Conservation (phyloP, 768 basidiomycete species). For the Scleroderma bovista region DNA sequence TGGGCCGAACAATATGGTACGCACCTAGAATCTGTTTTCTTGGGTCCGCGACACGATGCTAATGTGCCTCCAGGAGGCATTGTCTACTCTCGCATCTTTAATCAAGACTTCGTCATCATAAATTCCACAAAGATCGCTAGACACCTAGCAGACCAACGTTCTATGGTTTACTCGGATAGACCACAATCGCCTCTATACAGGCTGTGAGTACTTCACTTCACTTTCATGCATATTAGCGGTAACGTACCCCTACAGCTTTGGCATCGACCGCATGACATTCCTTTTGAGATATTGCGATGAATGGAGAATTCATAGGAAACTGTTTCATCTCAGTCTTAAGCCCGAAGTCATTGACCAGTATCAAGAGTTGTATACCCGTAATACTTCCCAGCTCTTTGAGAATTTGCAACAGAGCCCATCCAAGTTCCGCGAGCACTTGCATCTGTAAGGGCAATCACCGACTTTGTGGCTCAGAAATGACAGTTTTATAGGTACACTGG, state of each 20-base stretch:
- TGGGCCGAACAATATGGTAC: conserved; percentile 11
- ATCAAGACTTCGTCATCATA: conserved; percentile 4
- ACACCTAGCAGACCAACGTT: conserved; percentile 8
- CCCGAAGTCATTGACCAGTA: conserved; percentile 3
- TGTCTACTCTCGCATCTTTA: conserved; percentile 6
- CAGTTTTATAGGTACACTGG: not conserved
- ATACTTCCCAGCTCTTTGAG: not conserved
- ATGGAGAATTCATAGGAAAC: conserved; percentile 13
- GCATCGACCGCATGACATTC: conserved; percentile 6
- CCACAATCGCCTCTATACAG: conserved; percentile 1
- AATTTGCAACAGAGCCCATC: not conserved
- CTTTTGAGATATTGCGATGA: conserved; percentile 9
- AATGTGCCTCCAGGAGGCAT: not conserved
- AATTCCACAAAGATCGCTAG: conserved; percentile 9
- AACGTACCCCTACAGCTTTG: not conserved
- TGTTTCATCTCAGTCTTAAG: conserved; percentile 8
- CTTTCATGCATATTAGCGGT: too few relatives aligned
- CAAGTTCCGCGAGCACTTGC: not conserved
- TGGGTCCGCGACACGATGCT: not conserved
- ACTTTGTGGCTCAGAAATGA: not conserved
- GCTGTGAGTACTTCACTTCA: not conserved
- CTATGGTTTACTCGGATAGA: conserved; percentile 8
- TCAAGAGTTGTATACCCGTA: conserved; percentile 1
- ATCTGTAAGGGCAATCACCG: not conserved
- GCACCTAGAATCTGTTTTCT: not conserved